Evolutionary conservation across 1,284 basidiomycete genomes (phyloP).

Genomic region (Xerocomus tenax): DNA sequence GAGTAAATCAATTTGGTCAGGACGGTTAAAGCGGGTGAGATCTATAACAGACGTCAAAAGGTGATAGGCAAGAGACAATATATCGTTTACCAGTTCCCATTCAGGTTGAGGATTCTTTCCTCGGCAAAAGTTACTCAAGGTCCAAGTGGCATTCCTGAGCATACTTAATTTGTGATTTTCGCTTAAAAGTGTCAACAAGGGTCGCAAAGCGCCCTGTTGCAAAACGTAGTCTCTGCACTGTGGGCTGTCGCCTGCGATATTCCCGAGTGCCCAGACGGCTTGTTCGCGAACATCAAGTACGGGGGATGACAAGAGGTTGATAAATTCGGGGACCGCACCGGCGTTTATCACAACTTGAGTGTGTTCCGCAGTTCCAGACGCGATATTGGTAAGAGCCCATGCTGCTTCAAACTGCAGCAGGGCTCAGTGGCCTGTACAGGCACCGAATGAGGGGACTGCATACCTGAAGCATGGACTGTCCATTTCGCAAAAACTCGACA

Average conservation of each 20-base stretch:
- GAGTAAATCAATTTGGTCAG: conserved; percentile 99
- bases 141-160: conserved; percentile 97
- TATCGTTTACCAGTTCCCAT: conserved; percentile 71
- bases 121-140: conserved; percentile 94
- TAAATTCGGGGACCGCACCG: conserved; percentile 94
- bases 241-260: conserved; percentile 93
- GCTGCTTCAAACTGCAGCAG: conserved; percentile 88
- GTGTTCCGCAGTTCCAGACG: conserved; percentile 96
- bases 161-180: conserved; percentile 93
- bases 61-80: conserved; percentile 1
- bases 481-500: conserved; percentile 84
- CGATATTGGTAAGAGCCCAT: conserved; percentile 99
- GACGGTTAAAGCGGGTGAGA: conserved; percentile 91
- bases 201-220: conserved; percentile 67
- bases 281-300: conserved; percentile 92
- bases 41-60: conserved; percentile 43
- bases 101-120: conserved; percentile 94
- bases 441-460: conserved; percentile 17
- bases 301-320: conserved; percentile 80
- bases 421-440: background rate
- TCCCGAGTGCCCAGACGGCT: conserved; percentile 93
- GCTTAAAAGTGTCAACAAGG: conserved; percentile 63
- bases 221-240: conserved; percentile 88
- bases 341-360: conserved; percentile 96
- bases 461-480: conserved; percentile 93